Base-by-base conservation (phyloP, 345 rosid genomes). In the Hevea brasiliensis region DNA sequence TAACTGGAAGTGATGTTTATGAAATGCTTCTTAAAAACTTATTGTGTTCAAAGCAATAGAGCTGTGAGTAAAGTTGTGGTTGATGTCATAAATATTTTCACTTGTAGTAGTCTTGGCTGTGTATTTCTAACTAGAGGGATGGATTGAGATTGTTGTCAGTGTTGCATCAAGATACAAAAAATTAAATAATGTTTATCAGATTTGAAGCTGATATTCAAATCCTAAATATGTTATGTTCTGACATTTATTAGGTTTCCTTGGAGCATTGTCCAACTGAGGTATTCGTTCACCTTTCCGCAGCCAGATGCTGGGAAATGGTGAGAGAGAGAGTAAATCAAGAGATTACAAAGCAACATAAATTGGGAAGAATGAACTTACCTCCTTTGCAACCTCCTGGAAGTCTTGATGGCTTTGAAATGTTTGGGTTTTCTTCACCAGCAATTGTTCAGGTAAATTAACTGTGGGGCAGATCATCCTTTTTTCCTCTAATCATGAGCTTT, bases 271-370 rank as follows among this genome's bases (percentile, higher is more conserved):
- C 88, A 41, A 77, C 83, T 78, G 99, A 96, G 88, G 89, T 93
- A 71, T 96, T 96, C 50, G 66, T 93, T 79, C 96, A 96, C 67
- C 61, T 89, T 79, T 87, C 99, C 1, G 93, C 97, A 12, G 77
- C 88, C 72, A 89, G 87, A 83, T 89, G 99, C 82, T 96, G 99
- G 99, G 99, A 96, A 86, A 85, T 96, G 97, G 99, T 96, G 78
- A 86, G 90, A 81, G 98, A 96, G 27, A 84, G 94, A 85, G 91
- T 90, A 62, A 96, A 96, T 80, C 92, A 86, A 75, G 99, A 96
- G 89, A 96, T 96, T 73, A 68, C 85, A 21, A 96, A 84, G 86
- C 94, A 88, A 32, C 97, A 93, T 81, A 91, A 85, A 80, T 67
- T 85, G 60, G 99, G 98, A 57, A 90, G 73, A 79, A 77, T 53